Evolutionary conservation across 1,284 basidiomycete species (phyloP).

Genomic region (Trametes sp.): DNA sequence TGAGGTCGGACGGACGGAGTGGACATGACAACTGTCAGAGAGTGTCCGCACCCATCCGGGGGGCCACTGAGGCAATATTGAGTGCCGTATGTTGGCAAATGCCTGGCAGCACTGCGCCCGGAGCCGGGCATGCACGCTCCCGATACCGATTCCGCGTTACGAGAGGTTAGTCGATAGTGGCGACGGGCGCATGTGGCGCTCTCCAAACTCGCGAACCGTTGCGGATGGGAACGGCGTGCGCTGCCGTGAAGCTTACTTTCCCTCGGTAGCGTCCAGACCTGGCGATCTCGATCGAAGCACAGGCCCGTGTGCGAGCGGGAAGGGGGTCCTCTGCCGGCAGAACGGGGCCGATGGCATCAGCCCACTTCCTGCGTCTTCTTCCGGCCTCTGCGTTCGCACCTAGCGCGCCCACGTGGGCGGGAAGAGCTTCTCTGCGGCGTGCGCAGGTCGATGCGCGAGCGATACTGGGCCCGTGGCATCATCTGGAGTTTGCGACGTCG

Average conservation of each 20-base stretch:
- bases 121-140: neutral
- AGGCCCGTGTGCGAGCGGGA: constrained; percentile 1
- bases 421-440: neutral
- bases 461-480: neutral
- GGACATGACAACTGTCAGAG: too few relatives aligned
- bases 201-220: neutral
- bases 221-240: neutral
- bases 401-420: constrained; percentile 1
- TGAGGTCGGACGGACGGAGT: neutral
- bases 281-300: constrained; percentile 12
- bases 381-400: neutral
- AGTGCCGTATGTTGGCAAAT: neutral
- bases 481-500: neutral
- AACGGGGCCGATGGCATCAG: constrained; percentile 7
- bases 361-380: neutral
- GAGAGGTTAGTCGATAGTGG: too few relatives aligned
- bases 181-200: neutral
- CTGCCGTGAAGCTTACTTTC: constrained; percentile 9
- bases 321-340: constrained; percentile 3
- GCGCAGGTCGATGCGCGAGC: neutral
- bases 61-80: neutral
- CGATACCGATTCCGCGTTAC: neutral
- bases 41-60: neutral
- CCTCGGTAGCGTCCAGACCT: constrained; percentile 11
- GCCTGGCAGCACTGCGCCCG: neutral